Evolutionary conservation across 1,284 basidiomycete species (phyloP), one percentile per base, ranked within the genome.

Genomic region (Boletus sp.): DNA sequence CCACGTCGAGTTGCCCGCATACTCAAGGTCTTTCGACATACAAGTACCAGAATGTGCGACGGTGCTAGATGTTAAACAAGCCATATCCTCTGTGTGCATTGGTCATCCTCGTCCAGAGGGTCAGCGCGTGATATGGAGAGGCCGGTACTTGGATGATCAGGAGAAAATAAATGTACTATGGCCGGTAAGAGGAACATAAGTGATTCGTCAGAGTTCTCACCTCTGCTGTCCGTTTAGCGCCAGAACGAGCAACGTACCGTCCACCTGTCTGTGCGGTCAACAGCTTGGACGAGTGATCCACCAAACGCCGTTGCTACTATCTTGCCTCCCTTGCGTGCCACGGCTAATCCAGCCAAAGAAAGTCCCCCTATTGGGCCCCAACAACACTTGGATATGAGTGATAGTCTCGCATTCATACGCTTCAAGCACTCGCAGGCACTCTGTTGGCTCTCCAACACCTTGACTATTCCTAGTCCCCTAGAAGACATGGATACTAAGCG

Each of bases 201-300:
- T 42, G 16, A 43, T 41, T 40, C 29, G 20, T 38, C 49, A 43
- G 50, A 44, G 34, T 42, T 44, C 41, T 53, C 42, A 54, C 25
- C 17, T 52, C 35, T n/a, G n/a, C 7, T 41, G 5, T 38, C 38
- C 29, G 29, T 52, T 20, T 55, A 88, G 87, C 69, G 69, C 43
- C 67, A 69, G 25, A 74, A 77, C 46, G 81, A 82, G 42, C 72
- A 77, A 37, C 77, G 76, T 40, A 73, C 82, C 48, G 69, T 90
- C 23, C 88, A 88, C 65, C 72, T 90, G 23, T 81, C 85, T 10
- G 87, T 90, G 13, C 81, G 83, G 59, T 82, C 85, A 17, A 82
- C 82, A 25, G 82, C 83, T 42, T 90, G 88, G 87, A 72, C 74
- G 37, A 68, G 73, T 14, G 54, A 67, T 9, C 80, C 82, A 32